Evolutionary conservation across 768 basidiomycete genomes (phyloP).

Genomic region (Tulasnella sp.): DNA sequence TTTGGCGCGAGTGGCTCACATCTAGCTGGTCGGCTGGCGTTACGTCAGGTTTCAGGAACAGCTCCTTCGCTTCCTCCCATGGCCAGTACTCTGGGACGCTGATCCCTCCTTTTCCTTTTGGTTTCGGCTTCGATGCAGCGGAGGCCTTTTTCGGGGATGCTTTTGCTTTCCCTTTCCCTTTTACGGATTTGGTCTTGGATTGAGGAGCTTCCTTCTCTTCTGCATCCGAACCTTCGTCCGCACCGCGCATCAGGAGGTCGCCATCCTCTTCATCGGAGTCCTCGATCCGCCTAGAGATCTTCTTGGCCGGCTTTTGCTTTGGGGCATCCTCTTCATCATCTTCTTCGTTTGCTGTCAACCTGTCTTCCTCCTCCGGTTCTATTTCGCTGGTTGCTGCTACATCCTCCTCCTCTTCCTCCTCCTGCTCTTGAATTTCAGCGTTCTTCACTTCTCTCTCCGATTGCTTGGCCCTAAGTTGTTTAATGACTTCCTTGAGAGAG

Average conservation of each 20-base stretch:
- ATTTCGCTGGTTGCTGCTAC: conserved; percentile 27
- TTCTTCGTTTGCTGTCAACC: not conserved
- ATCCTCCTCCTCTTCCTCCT: conserved; percentile 31
- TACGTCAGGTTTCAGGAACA: conserved; percentile 90
- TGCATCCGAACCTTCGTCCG: conserved; percentile 36
- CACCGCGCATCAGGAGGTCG: not conserved
- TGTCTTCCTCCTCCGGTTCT: conserved; percentile 24
- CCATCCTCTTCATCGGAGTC: conserved; percentile 16
- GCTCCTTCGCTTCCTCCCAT: conserved; percentile 88
- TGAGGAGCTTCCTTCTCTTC: conserved; percentile 38
- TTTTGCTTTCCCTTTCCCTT: conserved; percentile 41
- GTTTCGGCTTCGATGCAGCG: conserved; percentile 38
- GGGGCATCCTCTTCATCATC: conserved; percentile 29
- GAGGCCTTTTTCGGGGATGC: conserved; percentile 42
- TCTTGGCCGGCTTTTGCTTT: not conserved
- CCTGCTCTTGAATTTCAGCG: conserved; percentile 9
- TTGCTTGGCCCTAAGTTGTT: conserved; percentile 74
- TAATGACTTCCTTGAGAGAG: conserved; percentile 64
- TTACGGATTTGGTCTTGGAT: conserved; percentile 34
- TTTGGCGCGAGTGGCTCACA: conserved; percentile 41
- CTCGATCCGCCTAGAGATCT: conserved; percentile 17
- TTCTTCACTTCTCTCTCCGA: conserved; percentile 34
- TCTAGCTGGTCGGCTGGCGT: conserved; percentile 79
- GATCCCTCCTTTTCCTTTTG: conserved; percentile 56
- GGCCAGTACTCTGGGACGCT: conserved; percentile 92